These are phyloP conservation scores for Bromus sterilis DNA, from an alignment of 176 grass and related monocot genomes.

Conservation along the genomic window DNA sequence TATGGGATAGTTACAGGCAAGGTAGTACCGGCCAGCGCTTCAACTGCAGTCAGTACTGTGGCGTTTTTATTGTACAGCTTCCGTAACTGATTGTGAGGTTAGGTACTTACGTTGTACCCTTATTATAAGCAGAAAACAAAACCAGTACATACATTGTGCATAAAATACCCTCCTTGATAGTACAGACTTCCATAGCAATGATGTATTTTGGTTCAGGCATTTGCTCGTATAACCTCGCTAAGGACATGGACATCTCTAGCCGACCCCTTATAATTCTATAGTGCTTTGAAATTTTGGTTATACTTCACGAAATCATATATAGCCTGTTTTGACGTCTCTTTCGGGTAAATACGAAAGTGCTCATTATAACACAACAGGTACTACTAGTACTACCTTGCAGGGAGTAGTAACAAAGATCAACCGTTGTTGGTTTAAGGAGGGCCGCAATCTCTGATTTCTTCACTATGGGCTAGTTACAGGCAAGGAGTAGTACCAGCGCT, in stretches of 20 bases:
- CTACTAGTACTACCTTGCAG: not conserved
- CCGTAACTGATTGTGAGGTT: not conserved
- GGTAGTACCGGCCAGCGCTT: not conserved
- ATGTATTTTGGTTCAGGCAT: not conserved
- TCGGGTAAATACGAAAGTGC: not conserved
- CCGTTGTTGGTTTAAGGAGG: not conserved
- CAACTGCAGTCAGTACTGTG: not conserved
- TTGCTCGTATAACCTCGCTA: not conserved
- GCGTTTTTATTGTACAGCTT: not conserved
- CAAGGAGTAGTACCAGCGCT: not conserved
- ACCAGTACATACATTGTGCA: not conserved
- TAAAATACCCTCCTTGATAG: not conserved
- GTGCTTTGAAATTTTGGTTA: too few relatives aligned
- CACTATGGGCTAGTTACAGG: not conserved
- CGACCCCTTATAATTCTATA: too few relatives aligned
- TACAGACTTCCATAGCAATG: not conserved
- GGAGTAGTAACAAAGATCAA: too few relatives aligned
- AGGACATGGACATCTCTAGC: too few relatives aligned
- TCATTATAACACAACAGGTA: too few relatives aligned
- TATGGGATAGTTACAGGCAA: not conserved
- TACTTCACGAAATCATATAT: too few relatives aligned
- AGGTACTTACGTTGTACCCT: not conserved
- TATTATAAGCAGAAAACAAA: not conserved
- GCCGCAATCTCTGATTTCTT: not conserved
- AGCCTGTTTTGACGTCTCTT: not conserved